Conservation (phyloP, 2,329 filamentous ascomycete genomes). For the Claviceps africana region DNA sequence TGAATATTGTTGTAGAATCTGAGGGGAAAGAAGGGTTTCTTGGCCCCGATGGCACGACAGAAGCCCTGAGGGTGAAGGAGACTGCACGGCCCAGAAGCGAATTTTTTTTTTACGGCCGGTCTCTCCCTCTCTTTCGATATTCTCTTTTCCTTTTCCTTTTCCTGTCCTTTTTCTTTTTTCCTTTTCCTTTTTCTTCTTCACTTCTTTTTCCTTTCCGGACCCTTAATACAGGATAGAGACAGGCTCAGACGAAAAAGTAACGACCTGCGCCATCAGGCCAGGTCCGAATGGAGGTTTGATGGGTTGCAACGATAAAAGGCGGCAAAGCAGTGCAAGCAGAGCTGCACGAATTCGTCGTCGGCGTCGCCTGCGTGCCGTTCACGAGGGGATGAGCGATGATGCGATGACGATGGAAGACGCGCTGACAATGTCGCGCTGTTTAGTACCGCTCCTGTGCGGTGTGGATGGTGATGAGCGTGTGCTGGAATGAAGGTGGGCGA, state of each 20-base stretch:
- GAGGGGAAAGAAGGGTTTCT: background rate
- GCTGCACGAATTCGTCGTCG: background rate
- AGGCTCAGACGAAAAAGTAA: slow-evolving; percentile 5
- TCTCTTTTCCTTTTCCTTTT: background rate
- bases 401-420: background rate
- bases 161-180: background rate
- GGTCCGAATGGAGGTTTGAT: background rate
- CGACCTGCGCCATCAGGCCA: slow-evolving; percentile 8
- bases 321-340: background rate
- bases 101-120: too few species aligned
- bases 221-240: slow-evolving; percentile 5
- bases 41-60: background rate
- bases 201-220: background rate
- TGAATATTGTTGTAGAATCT: background rate
- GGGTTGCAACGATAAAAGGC: background rate
- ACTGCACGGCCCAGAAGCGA: slow-evolving; percentile 1
- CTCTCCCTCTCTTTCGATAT: background rate
- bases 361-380: background rate
- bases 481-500: background rate
- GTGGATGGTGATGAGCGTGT: background rate
- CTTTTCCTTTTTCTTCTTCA: background rate
- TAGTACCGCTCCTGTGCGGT: background rate
- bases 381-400: background rate
- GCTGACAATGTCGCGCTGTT: background rate
- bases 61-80: background rate